phyloP scores from a whole-genome alignment of 1,139 yeast genomes.

The Yamadazyma mexicana region DNA sequence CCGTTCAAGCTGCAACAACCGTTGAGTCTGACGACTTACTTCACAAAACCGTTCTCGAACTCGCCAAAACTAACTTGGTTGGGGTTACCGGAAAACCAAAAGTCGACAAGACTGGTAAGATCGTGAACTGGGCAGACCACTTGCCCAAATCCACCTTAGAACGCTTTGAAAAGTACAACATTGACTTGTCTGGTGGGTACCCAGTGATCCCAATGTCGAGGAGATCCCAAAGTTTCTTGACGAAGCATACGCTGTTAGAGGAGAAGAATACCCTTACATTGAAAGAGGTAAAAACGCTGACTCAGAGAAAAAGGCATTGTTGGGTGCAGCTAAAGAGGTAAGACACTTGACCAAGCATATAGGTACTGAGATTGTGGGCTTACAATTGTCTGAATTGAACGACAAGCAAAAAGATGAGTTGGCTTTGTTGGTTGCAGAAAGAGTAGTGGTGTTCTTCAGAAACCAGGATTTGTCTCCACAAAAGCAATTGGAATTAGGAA shows the following conservation, averaged over 20 bases:
- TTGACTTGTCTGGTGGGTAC: slow-evolving; percentile 35
- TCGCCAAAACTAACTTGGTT: slow-evolving; percentile 4
- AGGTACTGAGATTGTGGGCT: slow-evolving; percentile 59
- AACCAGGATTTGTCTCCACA: slow-evolving; percentile 45
- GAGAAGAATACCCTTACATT: slow-evolving; percentile 37
- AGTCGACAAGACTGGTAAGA: not conserved
- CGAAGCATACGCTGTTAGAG: slow-evolving; percentile 49
- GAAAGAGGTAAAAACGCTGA: slow-evolving; percentile 53
- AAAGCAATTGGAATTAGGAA: slow-evolving; percentile 46
- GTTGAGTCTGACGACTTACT: slow-evolving; percentile 1
- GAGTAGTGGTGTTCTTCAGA: slow-evolving; percentile 45
- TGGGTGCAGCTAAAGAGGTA: slow-evolving; percentile 54
- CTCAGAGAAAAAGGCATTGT: slow-evolving; percentile 51
- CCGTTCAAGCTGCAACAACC: slow-evolving; percentile 7
- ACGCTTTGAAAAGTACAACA: slow-evolving; percentile 28
- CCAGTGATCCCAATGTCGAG: slow-evolving; percentile 26
- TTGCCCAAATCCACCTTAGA: slow-evolving; percentile 19
- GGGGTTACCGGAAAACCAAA: slow-evolving; percentile 3
- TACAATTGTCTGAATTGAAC: slow-evolving; percentile 48
- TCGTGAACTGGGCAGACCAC: slow-evolving; percentile 17
- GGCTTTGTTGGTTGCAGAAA: slow-evolving; percentile 43
- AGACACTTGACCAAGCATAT: slow-evolving; percentile 46
- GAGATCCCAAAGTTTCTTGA: slow-evolving; percentile 51
- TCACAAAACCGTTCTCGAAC: slow-evolving; percentile 7
- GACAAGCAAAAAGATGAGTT: slow-evolving; percentile 55